Evolutionary conservation across 2,329 filamentous ascomycete species (phyloP).

Genomic region (Penicillium vulpinum): DNA sequence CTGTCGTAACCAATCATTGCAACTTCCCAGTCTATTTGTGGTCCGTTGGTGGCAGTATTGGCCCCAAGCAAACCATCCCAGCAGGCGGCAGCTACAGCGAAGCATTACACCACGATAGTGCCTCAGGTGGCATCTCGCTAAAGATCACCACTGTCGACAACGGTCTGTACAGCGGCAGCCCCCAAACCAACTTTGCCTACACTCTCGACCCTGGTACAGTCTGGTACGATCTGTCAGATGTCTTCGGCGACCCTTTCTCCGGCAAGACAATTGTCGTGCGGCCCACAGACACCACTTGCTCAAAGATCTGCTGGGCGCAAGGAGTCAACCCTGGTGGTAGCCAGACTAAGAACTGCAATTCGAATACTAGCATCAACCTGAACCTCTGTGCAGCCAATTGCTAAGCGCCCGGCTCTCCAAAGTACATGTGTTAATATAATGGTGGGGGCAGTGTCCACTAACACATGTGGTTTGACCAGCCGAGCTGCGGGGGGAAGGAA

Average conservation of each 20-base stretch:
- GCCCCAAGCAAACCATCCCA: slow-evolving; percentile 32
- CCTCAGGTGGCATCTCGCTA: slow-evolving; percentile 44
- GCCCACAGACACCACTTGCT: slow-evolving; percentile 27
- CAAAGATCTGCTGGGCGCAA: slow-evolving; percentile 34
- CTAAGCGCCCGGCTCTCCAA: slow-evolving; percentile 10
- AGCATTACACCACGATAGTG: slow-evolving; percentile 34
- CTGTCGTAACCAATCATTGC: slow-evolving; percentile 44
- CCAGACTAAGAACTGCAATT: slow-evolving; percentile 33
- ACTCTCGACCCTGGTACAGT: slow-evolving; percentile 38
- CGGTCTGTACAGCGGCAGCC: slow-evolving; percentile 38
- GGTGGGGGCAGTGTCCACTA: neutral
- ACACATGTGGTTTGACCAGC: neutral
- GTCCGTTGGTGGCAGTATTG: slow-evolving; percentile 37
- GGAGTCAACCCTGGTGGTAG: slow-evolving; percentile 33
- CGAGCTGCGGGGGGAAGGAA: slow-evolving; percentile 1
- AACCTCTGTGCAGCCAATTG: slow-evolving; percentile 32
- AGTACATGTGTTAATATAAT: neutral
- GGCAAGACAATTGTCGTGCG: slow-evolving; percentile 28
- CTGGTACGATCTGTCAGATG: slow-evolving; percentile 47
- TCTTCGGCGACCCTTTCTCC: slow-evolving; percentile 45
- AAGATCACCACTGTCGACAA: slow-evolving; percentile 42
- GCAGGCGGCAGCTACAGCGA: slow-evolving; percentile 39
- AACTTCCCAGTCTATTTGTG: slow-evolving; percentile 39
- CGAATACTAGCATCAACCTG: slow-evolving; percentile 29
- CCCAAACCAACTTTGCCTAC: slow-evolving; percentile 46